Conservation (phyloP, 106 monocot species). For the Dactylorhiza incarnata region DNA sequence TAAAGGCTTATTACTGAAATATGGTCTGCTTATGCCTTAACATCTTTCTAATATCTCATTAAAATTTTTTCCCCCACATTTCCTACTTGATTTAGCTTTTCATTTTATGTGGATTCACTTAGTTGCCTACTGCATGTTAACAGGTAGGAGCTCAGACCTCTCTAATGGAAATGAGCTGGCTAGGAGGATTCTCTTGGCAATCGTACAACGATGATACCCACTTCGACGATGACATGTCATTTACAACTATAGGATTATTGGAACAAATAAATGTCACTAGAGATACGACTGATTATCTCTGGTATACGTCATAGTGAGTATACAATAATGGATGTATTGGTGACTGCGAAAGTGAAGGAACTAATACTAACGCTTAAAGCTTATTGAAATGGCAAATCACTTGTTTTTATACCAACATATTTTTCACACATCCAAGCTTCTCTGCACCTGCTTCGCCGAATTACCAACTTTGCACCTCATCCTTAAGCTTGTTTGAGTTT, state of each 20-base stretch:
- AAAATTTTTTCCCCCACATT: too few species aligned
- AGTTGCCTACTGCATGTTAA: not conserved
- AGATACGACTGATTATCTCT: constrained; percentile 90
- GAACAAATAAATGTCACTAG: constrained; percentile 88
- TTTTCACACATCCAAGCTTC: too few species aligned
- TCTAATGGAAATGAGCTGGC: constrained; percentile 50
- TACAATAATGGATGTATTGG: not conserved
- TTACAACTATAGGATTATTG: constrained; percentile 62
- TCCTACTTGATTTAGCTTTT: too few species aligned
- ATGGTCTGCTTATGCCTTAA: not conserved
- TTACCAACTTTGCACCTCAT: too few species aligned
- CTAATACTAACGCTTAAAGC: too few species aligned
- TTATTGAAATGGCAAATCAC: not conserved
- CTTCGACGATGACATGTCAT: constrained; percentile 46
- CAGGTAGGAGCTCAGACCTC: constrained; percentile 69
- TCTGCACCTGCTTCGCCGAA: too few species aligned
- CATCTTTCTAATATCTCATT: not conserved
- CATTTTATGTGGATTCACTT: not conserved
- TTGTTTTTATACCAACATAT: too few species aligned
- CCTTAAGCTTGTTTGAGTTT: too few species aligned
- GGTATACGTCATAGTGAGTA: constrained; percentile 97
- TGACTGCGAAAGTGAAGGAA: too few species aligned
- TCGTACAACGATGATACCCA: constrained; percentile 55
- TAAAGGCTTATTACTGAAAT: too few species aligned
- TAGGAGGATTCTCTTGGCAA: constrained; percentile 60